These are phyloP conservation scores for Ceratobasidium sp. DNA, from an alignment of 1,284 basidiomycete genomes.

Conservation along the genomic window DNA sequence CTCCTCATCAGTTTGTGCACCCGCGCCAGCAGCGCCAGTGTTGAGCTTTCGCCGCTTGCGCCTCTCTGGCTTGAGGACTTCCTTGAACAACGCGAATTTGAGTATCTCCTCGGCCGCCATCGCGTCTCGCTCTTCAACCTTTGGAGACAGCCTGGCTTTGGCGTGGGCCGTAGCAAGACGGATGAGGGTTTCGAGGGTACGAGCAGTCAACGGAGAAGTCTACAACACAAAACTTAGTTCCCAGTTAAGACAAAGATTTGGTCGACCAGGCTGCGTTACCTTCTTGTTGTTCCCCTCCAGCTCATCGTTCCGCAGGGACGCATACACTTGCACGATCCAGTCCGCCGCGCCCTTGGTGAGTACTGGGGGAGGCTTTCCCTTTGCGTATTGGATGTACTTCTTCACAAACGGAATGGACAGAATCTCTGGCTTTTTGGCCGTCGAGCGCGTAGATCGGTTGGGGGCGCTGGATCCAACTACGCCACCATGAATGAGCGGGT, in stretches of 20 bases:
- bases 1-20: conserved; percentile 56
- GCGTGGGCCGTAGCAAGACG: conserved; percentile 98
- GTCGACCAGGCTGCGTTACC: conserved; percentile 58
- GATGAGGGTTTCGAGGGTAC: conserved; percentile 98
- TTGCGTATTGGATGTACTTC: conserved; percentile 99
- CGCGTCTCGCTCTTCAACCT: conserved; percentile 89
- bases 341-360: conserved; percentile 95
- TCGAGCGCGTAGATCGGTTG: conserved; percentile 42
- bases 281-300: conserved; percentile 90
- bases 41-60: conserved; percentile 86
- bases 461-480: conserved; percentile 58
- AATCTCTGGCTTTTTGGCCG: conserved; percentile 77
- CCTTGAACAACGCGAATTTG: conserved; percentile 97
- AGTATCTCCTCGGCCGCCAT: conserved; percentile 93
- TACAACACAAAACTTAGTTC: conserved; percentile 54
- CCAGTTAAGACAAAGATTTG: neutral
- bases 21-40: conserved; percentile 62
- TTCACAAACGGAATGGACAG: conserved; percentile 95
- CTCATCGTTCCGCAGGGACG: conserved; percentile 91
- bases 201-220: conserved; percentile 97
- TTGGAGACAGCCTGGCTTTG: conserved; percentile 88
- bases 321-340: conserved; percentile 93
- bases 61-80: conserved; percentile 84
- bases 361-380: conserved; percentile 84
- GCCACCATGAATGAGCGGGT: conserved; percentile 93